Percentiles rank a stretch among this genome's conserved stretches.
phyloP scores from a whole-genome alignment of 768 basidiomycete genomes.

The Clavaria fumosa region DNA sequence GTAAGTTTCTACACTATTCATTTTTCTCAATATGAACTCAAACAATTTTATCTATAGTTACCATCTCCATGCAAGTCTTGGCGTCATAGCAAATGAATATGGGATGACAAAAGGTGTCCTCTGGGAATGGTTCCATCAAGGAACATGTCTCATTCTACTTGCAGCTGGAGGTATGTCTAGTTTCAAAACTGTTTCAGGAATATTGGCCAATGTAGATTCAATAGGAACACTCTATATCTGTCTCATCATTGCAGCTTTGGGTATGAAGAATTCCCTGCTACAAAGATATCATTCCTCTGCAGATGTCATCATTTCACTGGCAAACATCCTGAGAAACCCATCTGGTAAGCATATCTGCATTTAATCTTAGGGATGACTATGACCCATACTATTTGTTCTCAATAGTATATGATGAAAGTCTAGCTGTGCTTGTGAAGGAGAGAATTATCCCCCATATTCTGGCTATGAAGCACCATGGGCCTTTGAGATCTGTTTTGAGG shows the following conservation, averaged over 20 bases:
- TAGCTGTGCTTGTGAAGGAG: not conserved
- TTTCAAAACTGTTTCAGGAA: not conserved
- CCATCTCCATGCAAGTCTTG: not conserved
- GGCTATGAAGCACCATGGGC: not conserved
- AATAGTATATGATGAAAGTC: not conserved
- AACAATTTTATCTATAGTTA: not conserved
- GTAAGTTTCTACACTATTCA: not conserved
- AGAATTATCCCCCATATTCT: not conserved
- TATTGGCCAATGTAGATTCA: not conserved
- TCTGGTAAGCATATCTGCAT: not conserved
- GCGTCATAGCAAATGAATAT: not conserved
- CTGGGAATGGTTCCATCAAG: not conserved
- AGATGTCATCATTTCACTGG: not conserved
- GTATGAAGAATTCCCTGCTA: not conserved
- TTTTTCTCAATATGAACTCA: not conserved
- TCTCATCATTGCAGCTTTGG: not conserved
- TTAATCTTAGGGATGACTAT: not conserved
- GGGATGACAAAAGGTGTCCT: not conserved
- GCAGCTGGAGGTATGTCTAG: not conserved
- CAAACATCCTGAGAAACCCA: not conserved
- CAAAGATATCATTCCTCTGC: not conserved
- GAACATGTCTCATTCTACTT: not conserved
- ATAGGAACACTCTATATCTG: not conserved
- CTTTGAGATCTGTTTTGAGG: not conserved
- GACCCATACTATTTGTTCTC: too few species aligned